Base-by-base conservation (phyloP, 2,329 filamentous ascomycete genomes). In the Parastagonospora avenae region DNA sequence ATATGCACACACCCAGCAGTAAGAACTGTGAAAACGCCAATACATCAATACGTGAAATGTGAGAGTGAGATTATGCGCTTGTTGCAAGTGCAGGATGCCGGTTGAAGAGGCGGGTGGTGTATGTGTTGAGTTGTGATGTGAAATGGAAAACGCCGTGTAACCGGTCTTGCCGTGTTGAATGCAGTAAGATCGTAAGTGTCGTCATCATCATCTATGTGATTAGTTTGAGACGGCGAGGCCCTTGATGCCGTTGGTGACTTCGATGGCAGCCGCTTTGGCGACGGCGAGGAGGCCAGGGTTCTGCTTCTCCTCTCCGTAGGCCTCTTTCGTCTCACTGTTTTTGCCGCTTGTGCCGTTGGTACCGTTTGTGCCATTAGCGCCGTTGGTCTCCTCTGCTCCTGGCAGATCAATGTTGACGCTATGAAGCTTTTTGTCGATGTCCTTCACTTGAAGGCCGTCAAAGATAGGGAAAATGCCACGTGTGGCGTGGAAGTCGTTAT, bases 401-500 rank as follows among this genome's bases (percentile, higher is more conserved):
- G 57, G 51, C 16, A 54, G 7, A 11, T 57, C 58, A 31, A 53
- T 50, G 28, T 37, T 54, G 14, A 50, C 43, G 19, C 36, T 32
- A 41, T 69, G 62, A 14, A 75, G 55, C 14, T 64, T 64, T 50
- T 78, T 74, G 2, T 90, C 83, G 42, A 92, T 76, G 54, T 86
- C 83, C 39, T 84, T 76, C n/a, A 90, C 85, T 54, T 83, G 73
- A 3, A 99, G 81, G 19, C 85, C 91, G 12, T 92, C 84, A 71
- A 99, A 94, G 24, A 97, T 80, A 39, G 89, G 84, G 72, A 96
- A 97, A 62, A 99, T 89, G 48, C 86, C 87, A 45, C 85, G 82
- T 48, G 85, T 85, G 64, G 91, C 82, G 73, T 96, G 91, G 86
- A 99, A 99, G 73, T 99, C 92, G 70, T 99, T 99, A 79, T 99